Percentiles rank a stretch among this genome's conserved stretches.
Conservation (phyloP, 208 protist species). For the Trypanosomatidae sp. region DNA sequence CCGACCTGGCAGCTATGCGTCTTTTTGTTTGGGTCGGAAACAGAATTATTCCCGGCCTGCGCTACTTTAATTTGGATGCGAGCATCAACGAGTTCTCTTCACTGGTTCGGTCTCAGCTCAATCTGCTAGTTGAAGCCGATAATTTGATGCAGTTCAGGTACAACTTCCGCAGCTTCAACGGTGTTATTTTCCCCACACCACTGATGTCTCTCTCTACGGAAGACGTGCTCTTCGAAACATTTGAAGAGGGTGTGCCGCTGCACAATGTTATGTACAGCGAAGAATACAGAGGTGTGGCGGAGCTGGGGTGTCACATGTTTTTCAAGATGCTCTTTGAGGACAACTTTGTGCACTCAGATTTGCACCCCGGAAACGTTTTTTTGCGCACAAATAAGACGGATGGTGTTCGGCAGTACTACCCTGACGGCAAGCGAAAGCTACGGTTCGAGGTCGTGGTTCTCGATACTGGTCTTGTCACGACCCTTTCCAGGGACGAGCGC, state of each 20-base stretch:
- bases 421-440: conserved; percentile 64
- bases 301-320: conserved; percentile 90
- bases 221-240: conserved; percentile 89
- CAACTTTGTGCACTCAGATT: conserved; percentile 95
- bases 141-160: conserved; percentile 85
- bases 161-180: conserved; percentile 75
- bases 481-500: conserved; percentile 76
- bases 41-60: conserved; percentile 50
- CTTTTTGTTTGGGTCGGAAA: conserved; percentile 50
- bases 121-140: conserved; percentile 82
- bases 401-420: conserved; percentile 42
- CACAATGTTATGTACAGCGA: conserved; percentile 43
- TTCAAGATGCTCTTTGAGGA: conserved; percentile 95
- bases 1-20: conserved; percentile 77
- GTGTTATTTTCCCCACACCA: conserved; percentile 85
- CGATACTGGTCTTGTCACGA: conserved; percentile 90
- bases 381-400: conserved; percentile 52
- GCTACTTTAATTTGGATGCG: conserved; percentile 67
- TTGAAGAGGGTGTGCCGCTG: conserved; percentile 81
- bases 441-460: conserved; percentile 80
- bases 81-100: conserved; percentile 78
- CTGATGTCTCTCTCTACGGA: conserved; percentile 55
- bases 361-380: conserved; percentile 93
- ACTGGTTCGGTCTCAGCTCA: conserved; percentile 83
- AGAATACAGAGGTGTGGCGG: conserved; percentile 65